Percentiles rank a stretch among this genome's conserved stretches.
Conservation (phyloP, 2,329 filamentous ascomycete species). For the Ophiostoma triangulosporum region DNA sequence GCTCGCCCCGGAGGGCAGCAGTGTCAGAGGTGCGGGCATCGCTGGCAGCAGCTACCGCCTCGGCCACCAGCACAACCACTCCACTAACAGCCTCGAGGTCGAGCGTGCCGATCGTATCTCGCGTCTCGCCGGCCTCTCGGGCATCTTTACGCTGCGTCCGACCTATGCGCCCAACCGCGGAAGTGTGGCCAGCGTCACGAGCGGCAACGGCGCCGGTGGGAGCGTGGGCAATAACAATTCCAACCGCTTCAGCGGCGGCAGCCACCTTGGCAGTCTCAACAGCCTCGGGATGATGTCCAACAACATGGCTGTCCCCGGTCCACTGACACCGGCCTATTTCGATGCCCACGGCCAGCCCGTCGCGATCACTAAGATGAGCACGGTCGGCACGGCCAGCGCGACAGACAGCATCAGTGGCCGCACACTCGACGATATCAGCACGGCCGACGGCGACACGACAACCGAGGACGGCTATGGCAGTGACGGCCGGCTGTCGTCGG, state of each 20-base stretch:
- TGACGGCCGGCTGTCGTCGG: constrained; percentile 35
- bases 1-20: not conserved
- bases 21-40: constrained; percentile 27
- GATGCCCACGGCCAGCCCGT: constrained; percentile 59
- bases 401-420: constrained; percentile 26
- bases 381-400: constrained; percentile 79
- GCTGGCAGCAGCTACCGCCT: constrained; percentile 25
- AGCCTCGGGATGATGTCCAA: not conserved
- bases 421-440: constrained; percentile 32
- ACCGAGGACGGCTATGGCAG: constrained; percentile 28
- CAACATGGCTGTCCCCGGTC: constrained; percentile 14
- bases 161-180: constrained; percentile 17
- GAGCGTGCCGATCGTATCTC: constrained; percentile 93
- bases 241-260: constrained; percentile 1
- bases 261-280: constrained; percentile 12
- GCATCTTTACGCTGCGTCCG: constrained; percentile 59
- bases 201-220: constrained; percentile 14
- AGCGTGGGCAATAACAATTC: not conserved
- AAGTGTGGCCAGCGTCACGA: constrained; percentile 9
- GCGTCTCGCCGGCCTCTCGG: constrained; percentile 80
- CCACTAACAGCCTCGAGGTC: constrained; percentile 67
- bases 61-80: constrained; percentile 45
- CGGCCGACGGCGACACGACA: constrained; percentile 31
- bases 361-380: constrained; percentile 66
- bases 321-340: constrained; percentile 59